Conservation (phyloP, 2,329 filamentous ascomycete species). For the Trichoderma sp. region DNA sequence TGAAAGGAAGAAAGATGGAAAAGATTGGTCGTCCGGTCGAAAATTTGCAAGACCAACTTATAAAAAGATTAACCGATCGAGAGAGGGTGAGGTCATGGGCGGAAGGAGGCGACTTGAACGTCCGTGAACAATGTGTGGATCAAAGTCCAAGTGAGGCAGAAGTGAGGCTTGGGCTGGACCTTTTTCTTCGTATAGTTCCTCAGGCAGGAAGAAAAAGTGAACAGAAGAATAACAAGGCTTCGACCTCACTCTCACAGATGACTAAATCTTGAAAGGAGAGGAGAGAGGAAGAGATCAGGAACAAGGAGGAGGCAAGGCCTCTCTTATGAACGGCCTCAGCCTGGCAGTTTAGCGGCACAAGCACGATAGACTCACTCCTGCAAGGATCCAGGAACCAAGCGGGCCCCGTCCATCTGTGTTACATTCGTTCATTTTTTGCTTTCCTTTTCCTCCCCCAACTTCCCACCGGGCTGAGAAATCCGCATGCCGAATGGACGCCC, state of each 20-base stretch:
- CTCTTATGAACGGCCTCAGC: slow-evolving; percentile 16
- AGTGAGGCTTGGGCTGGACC: neutral
- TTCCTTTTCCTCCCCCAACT: neutral
- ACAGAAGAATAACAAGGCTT: neutral
- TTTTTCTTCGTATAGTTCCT: neutral
- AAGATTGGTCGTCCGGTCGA: neutral
- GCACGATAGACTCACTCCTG: slow-evolving; percentile 14
- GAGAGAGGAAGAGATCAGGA: slow-evolving; percentile 1
- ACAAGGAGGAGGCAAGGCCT: slow-evolving; percentile 1
- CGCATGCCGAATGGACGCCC: slow-evolving; percentile 12
- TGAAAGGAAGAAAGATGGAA: neutral
- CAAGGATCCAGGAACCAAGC: slow-evolving; percentile 17
- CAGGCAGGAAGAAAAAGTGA: neutral
- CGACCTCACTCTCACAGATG: neutral
- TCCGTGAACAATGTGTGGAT: neutral
- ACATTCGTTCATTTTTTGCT: neutral
- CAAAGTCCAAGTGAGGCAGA: neutral
- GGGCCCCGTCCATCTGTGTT: slow-evolving; percentile 7
- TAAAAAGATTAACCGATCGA: neutral
- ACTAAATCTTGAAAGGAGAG: neutral
- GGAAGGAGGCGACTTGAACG: neutral
- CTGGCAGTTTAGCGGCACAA: neutral
- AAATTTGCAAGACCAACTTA: neutral
- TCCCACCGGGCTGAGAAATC: neutral
- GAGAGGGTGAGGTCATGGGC: neutral